Conservation (phyloP, 768 basidiomycete genomes). For the Phlegmacium glaucopus region DNA sequence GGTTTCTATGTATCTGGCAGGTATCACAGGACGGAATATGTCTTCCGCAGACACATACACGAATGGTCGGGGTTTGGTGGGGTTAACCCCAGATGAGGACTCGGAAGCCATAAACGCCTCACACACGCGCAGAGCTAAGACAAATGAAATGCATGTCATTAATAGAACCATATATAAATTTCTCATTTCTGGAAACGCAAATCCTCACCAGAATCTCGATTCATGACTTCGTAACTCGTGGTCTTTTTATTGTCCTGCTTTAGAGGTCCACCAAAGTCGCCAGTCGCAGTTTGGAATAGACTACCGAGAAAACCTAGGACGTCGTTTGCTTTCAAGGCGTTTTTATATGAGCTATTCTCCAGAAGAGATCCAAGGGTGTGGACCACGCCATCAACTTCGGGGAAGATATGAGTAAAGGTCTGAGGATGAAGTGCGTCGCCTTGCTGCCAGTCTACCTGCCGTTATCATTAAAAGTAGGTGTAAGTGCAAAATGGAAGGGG, state of each 20-base stretch:
- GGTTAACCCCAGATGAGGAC: constrained; percentile 27
- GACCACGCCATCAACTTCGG: constrained; percentile 72
- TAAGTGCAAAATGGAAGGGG: constrained; percentile 4
- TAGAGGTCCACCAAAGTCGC: constrained; percentile 57
- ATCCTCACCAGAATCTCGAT: constrained; percentile 83
- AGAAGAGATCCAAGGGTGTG: constrained; percentile 92
- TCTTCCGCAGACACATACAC: constrained; percentile 96
- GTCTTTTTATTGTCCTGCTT: constrained; percentile 29
- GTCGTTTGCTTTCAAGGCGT: constrained; percentile 58
- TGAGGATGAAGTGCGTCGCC: constrained; percentile 80
- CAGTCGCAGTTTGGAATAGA: constrained; percentile 31
- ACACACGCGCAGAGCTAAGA: constrained; percentile 68
- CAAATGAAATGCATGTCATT: constrained; percentile 4
- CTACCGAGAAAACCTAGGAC: constrained; percentile 47
- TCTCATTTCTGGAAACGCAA: background rate
- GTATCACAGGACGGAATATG: constrained; percentile 83
- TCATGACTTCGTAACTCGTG: constrained; percentile 73
- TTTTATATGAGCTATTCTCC: constrained; percentile 80
- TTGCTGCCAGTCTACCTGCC: constrained; percentile 82
- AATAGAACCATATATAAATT: background rate
- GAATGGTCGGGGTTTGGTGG: constrained; percentile 59
- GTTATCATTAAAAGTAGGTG: constrained; percentile 2
- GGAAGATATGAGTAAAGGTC: constrained; percentile 67
- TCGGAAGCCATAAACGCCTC: constrained; percentile 59
- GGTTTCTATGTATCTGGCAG: constrained; percentile 85